Evolutionary conservation across 2,329 filamentous ascomycete species (phyloP).

Genomic region (Exophiala aquamarina): DNA sequence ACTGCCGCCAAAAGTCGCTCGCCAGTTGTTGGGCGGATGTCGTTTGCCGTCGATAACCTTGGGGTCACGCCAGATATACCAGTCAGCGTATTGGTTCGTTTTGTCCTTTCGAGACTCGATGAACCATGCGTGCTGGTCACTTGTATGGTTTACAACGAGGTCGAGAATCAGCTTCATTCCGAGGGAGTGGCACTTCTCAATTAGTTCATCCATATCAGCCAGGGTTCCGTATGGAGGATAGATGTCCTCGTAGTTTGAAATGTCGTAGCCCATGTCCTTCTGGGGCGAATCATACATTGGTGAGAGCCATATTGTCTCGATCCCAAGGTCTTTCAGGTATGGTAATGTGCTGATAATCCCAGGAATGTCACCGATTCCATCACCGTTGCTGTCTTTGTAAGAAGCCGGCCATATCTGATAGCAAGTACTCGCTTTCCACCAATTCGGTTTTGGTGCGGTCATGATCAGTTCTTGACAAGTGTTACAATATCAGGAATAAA

Average conservation of each 20-base stretch:
- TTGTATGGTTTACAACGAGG: slow-evolving; percentile 76
- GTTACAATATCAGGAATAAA: no score
- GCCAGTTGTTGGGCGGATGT: slow-evolving; percentile 61
- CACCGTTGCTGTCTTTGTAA: slow-evolving; percentile 37
- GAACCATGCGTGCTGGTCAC: slow-evolving; percentile 59
- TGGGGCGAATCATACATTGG: slow-evolving; percentile 65
- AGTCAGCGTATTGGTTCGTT: slow-evolving; percentile 55
- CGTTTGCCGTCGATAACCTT: slow-evolving; percentile 57
- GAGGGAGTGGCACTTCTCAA: slow-evolving; percentile 59
- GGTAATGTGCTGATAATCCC: slow-evolving; percentile 34
- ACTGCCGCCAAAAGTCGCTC: slow-evolving; percentile 39
- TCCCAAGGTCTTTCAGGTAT: slow-evolving; percentile 34
- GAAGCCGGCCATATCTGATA: slow-evolving; percentile 36
- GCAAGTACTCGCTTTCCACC: slow-evolving; percentile 26
- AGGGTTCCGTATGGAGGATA: slow-evolving; percentile 67
- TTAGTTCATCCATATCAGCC: slow-evolving; percentile 63
- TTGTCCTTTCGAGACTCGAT: slow-evolving; percentile 46
- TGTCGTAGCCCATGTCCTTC: slow-evolving; percentile 69
- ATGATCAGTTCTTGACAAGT: slow-evolving; percentile 6
- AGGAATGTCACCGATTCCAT: slow-evolving; percentile 36
- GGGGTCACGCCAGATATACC: slow-evolving; percentile 66
- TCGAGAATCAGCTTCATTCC: slow-evolving; percentile 73
- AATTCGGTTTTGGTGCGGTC: slow-evolving; percentile 21
- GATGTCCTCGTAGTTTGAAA: slow-evolving; percentile 66
- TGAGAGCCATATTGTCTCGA: slow-evolving; percentile 40